phyloP scores from a whole-genome alignment of 73 alveolate species.

The Paramecium biaurelia region DNA sequence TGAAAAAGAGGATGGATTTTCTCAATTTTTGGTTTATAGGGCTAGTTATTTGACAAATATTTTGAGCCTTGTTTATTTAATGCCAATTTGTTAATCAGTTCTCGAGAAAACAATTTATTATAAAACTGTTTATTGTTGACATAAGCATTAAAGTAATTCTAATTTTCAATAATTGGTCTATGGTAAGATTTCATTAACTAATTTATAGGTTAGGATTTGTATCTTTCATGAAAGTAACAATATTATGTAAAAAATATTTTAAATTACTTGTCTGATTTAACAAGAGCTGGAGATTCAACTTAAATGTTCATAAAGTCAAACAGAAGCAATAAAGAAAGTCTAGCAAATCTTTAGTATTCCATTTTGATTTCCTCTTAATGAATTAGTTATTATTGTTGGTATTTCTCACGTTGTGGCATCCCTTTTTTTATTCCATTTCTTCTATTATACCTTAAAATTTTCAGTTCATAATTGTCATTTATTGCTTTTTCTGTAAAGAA shows the following conservation, averaged over 20 bases:
- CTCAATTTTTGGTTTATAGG: background rate
- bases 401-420: background rate
- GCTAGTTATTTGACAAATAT: background rate
- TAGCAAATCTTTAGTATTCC: background rate
- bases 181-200: background rate
- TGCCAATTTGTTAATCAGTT: background rate
- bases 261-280: conserved; percentile 13
- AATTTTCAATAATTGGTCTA: background rate
- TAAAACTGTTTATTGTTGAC: background rate
- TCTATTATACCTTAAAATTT: background rate
- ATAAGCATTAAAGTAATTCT: background rate
- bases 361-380: background rate
- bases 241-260: background rate
- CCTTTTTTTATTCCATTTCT: background rate
- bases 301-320: background rate
- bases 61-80: background rate
- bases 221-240: background rate
- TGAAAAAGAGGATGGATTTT: background rate
- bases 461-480: conserved; percentile 18
- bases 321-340: background rate
- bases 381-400: background rate
- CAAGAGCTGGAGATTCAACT: background rate
- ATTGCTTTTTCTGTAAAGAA: background rate
- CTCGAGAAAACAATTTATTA: background rate
- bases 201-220: background rate